Conservation (phyloP, 164 flowering plant genomes). For the Vitis labrusca region DNA sequence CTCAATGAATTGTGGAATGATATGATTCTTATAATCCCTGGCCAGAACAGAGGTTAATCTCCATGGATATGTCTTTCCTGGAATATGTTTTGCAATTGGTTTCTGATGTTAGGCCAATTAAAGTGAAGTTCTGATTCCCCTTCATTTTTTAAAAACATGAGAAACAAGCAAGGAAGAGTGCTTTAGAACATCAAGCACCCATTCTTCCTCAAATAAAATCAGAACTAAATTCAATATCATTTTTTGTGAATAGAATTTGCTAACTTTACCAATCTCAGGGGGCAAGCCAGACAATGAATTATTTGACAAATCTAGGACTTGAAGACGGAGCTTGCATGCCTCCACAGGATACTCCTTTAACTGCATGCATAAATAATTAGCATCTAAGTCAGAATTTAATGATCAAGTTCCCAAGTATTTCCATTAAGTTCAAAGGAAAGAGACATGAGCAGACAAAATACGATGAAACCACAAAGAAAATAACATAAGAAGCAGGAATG, state of each 20-base stretch:
- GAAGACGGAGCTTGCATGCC: conserved; percentile 80
- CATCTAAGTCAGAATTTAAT: conserved; percentile 1
- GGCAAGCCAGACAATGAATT: conserved; percentile 89
- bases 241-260: neutral
- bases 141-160: neutral
- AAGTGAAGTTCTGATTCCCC: neutral
- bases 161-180: neutral
- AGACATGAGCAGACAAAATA: no score
- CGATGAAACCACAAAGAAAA: no score
- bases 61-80: neutral
- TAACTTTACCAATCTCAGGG: conserved; percentile 76
- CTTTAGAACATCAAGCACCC: neutral
- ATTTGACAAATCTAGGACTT: conserved; percentile 88
- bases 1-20: neutral
- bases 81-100: neutral
- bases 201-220: no score
- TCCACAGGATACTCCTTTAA: conserved; percentile 82
- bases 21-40: neutral
- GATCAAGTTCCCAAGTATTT: neutral
- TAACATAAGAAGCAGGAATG: no score
- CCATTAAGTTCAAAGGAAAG: neutral
- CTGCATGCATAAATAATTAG: conserved; percentile 45
- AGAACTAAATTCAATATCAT: no score
- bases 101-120: neutral
- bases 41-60: neutral